Evolutionary conservation across 352 stramenopile species (phyloP).

Genomic region (Globisporangium lucens): DNA sequence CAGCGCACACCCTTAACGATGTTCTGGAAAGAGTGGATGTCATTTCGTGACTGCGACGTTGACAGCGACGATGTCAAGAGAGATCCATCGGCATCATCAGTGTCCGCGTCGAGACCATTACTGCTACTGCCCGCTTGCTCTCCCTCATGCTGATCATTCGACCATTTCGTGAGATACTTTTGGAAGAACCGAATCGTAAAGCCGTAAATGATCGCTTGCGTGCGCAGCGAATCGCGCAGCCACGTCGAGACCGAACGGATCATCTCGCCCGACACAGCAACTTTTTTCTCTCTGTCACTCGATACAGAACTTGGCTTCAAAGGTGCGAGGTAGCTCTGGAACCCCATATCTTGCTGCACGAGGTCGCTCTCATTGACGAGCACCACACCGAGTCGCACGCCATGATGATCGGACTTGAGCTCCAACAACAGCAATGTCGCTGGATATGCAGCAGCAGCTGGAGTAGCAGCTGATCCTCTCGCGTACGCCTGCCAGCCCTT

Average conservation of each 20-base stretch:
- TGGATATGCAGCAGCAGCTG: slow-evolving; percentile 14
- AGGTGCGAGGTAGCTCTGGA: slow-evolving; percentile 38
- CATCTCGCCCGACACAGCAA: slow-evolving; percentile 30
- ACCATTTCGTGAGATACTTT: slow-evolving; percentile 62
- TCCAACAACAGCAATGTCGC: slow-evolving; percentile 54
- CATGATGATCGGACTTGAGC: slow-evolving; percentile 73
- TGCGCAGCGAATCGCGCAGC: slow-evolving; percentile 52
- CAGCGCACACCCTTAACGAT: slow-evolving; percentile 78
- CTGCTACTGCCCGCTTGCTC: slow-evolving; percentile 13
- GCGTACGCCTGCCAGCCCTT: slow-evolving; percentile 24
- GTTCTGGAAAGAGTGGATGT: slow-evolving; percentile 59
- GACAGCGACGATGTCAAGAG: slow-evolving; percentile 14
- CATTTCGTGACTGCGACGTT: slow-evolving; percentile 26
- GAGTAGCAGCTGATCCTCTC: slow-evolving; percentile 12
- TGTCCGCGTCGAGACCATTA: slow-evolving; percentile 12
- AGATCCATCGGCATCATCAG: slow-evolving; percentile 12
- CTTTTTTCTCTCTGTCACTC: slow-evolving; percentile 14
- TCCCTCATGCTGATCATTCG: slow-evolving; percentile 30
- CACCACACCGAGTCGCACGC: slow-evolving; percentile 55
- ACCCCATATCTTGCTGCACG: slow-evolving; percentile 55
- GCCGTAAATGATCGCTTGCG: slow-evolving; percentile 58
- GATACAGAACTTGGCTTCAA: background rate
- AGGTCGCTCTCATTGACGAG: slow-evolving; percentile 63
- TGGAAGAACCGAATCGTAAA: slow-evolving; percentile 82
- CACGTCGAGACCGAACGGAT: slow-evolving; percentile 49